Percentiles rank a stretch among this genome's conserved stretches.
Evolutionary conservation across 345 rosid genomes (phyloP).

Genomic region (Luvunga scandens): DNA sequence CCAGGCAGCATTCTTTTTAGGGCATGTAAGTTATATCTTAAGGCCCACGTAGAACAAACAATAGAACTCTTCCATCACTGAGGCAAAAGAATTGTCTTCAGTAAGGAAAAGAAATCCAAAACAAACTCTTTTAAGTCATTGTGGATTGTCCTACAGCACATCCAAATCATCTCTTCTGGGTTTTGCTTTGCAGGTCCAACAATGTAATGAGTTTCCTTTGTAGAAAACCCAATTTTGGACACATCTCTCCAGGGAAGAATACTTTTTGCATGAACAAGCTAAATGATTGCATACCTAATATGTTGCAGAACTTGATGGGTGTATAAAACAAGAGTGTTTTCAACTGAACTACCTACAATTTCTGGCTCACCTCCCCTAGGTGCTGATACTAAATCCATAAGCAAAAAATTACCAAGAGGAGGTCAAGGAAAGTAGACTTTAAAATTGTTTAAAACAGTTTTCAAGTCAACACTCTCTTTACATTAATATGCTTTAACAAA

Average conservation of each 20-base stretch:
- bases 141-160: not conserved
- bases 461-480: no score
- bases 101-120: not conserved
- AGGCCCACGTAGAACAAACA: not conserved
- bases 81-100: not conserved
- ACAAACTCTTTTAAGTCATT: not conserved
- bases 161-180: not conserved
- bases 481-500: no score
- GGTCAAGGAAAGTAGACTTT: not conserved
- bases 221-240: not conserved
- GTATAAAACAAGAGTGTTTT: not conserved
- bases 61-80: not conserved
- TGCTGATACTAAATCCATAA: not conserved
- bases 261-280: not conserved
- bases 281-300: not conserved
- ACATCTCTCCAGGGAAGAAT: not conserved
- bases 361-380: not conserved
- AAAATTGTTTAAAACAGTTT: not conserved
- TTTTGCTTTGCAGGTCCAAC: not conserved
- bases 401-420: not conserved
- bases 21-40: not conserved
- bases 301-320: not conserved
- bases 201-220: not conserved
- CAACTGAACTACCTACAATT: not conserved
- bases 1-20: not conserved